Evolutionary conservation across 2,329 filamentous ascomycete species (phyloP).

Genomic region (Penicillium sp.): DNA sequence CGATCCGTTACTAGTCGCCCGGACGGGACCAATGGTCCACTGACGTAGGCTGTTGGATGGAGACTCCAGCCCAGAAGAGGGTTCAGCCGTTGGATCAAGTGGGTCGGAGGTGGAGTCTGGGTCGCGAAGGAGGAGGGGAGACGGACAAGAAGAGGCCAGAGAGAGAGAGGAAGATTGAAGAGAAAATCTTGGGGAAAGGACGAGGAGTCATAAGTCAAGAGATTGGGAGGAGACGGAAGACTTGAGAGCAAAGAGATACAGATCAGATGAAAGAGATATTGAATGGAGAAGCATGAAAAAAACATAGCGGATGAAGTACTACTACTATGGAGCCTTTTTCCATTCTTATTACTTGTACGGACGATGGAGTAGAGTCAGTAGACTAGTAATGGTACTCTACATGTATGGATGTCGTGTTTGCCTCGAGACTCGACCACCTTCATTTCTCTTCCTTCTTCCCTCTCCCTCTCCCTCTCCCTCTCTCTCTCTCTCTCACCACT

Average conservation of each 20-base stretch:
- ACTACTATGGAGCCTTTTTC: neutral
- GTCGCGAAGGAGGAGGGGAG: conserved; percentile 13
- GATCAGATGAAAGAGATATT: neutral
- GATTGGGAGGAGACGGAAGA: neutral
- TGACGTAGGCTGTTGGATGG: conserved; percentile 25
- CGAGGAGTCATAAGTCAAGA: neutral
- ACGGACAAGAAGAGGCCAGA: neutral
- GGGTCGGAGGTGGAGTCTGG: conserved; percentile 26
- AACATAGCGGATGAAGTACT: neutral
- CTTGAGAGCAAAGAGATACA: neutral
- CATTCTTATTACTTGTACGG: neutral
- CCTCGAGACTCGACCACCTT: conserved; percentile 3
- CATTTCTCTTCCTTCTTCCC: conserved; percentile 6
- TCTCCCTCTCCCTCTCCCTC: neutral
- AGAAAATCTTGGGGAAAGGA: neutral
- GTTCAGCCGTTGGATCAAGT: conserved; percentile 37
- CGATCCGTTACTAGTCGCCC: conserved; percentile 34
- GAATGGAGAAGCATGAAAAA: neutral
- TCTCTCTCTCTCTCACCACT: conserved; percentile 13
- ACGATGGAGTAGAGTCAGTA: too few species aligned
- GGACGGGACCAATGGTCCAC: conserved; percentile 31
- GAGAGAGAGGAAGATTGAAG: neutral
- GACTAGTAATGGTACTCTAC: neutral
- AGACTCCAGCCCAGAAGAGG: conserved; percentile 24
- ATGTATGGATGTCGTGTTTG: neutral